Base-by-base conservation (phyloP, 208 protist genomes). In the Leishmania martiniquensis region DNA sequence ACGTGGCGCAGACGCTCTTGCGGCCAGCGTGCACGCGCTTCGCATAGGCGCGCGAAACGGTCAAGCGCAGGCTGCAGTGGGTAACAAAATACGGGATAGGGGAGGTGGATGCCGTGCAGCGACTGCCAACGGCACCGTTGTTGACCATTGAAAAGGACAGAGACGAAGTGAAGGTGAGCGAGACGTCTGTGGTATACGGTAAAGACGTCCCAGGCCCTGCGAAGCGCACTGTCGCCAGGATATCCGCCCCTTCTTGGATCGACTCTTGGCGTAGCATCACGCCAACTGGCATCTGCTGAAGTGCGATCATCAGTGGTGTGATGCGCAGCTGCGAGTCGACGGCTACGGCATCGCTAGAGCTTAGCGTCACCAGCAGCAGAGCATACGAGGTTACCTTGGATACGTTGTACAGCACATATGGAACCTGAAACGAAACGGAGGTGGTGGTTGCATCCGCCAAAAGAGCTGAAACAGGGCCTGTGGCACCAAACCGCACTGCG, bases 71-170 rank as follows among this genome's bases (percentile, higher is more conserved):
- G 17, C 75, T 69, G 70, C 83, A 69, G 54, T 82, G 72, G 22
- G 74, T 74, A 34, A 91, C 66, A 20, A 92, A 72, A 83, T 88
- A 95, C 25, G 81, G 70, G 20, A 95, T 75, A 37, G 72, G 12
- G 34, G 72, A 77, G 44, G 74, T 66, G 32, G 88, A 86, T 22
- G 91, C 82, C 20, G 78, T 84, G 73, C 91, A 93, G 20, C 70
- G 66, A 66, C 59, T 60, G 34, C 91, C 87, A 5, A 83, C 72
- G 12, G 82, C 82, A 45, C 89, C 89, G 67, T 93, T 91, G 80
- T 92, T 93, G 32, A 93, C 80, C 78, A 95, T 80, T 7, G 91
- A 89, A 32, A 95, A 83, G 45, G 72, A 82, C 22, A 93, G 67
- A 57, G 77, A 66, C 7, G 54, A 72, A 34, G 89, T 85, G 63